phyloP scores from a whole-genome alignment of 2,329 filamentous ascomycete species.

The Diaporthe australafricana region DNA sequence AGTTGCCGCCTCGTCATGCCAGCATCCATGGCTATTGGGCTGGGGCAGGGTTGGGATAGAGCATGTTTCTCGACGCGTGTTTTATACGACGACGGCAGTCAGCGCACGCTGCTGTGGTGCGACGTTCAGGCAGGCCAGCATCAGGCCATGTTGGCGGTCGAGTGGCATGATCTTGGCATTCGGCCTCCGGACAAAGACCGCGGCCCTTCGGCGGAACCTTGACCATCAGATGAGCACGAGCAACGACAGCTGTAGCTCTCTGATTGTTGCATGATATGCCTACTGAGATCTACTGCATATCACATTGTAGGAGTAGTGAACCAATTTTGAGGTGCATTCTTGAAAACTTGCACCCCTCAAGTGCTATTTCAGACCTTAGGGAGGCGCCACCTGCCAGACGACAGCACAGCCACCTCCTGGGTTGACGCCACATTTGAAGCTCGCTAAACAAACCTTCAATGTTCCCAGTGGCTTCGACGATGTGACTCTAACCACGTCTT shows the following conservation, averaged over 20 bases:
- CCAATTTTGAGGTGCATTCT: too few relatives aligned
- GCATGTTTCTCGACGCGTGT: background rate
- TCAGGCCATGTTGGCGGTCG: slow-evolving; percentile 24
- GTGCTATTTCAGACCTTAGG: background rate
- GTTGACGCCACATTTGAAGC: background rate
- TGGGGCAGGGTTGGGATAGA: background rate
- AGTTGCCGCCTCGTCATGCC: slow-evolving; percentile 42
- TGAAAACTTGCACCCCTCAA: background rate
- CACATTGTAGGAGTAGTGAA: background rate
- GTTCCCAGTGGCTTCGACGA: background rate
- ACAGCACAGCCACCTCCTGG: background rate
- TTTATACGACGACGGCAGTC: slow-evolving; percentile 16
- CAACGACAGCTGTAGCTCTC: background rate
- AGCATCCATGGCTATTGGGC: background rate
- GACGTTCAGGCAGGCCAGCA: slow-evolving; percentile 16
- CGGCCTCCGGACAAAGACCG: slow-evolving; percentile 2
- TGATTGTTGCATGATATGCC: background rate
- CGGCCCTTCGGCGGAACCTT: background rate
- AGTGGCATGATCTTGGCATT: slow-evolving; percentile 34
- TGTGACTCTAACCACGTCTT: background rate
- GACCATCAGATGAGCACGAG: background rate
- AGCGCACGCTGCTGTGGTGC: background rate
- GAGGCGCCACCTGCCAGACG: background rate
- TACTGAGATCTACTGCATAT: background rate
- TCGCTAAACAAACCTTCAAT: background rate